Evolutionary conservation across 2,329 filamentous ascomycete species (phyloP), one percentile per base, ranked within the genome.

Genomic region (Penicillium freii): DNA sequence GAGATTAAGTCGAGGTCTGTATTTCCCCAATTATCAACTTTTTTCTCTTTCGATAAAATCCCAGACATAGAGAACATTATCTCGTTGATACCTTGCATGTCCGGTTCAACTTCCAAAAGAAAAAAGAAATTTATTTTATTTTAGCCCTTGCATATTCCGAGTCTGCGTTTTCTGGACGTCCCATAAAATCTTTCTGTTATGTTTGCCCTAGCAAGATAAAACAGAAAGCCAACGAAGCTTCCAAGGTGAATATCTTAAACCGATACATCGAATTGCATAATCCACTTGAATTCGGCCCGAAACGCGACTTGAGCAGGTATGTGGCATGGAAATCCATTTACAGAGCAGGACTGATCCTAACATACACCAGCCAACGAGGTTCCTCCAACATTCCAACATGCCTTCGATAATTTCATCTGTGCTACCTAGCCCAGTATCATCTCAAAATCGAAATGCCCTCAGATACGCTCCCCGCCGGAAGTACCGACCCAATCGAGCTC

Each of bases 401-500:
- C 53, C 53, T 19, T 45, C 39, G 1, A 45, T 9, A 8, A 44
- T 44, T 11, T 33, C 39, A 45, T 23, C 39, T 9, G 7, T 38
- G 38, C 31, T 51, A 13, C 15, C n/a, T 5, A 45, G 10, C 4
- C n/a, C 36, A 6, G 42, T 15, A 27, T 43, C 23, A 21, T 38
- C 31, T 15, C 25, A 46, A n/a, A 44, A 7, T 15, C 48, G 17
- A 34, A 23, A 29, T 0, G 51, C 25, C 21, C 56, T 39, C 33
- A 60, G 56, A 45, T 58, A 48, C 51, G 38, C 44, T 5, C 13
- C 48, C 5, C 51, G 21, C 39, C 25, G 38, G n/a, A 33, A 38
- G 19, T 56, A 51, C 59, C 64, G 51, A 57, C 52, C 54, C 50
- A 50, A 31, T 34, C 40, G 54, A 31, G 25, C 57, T 11, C 15